Evolutionary conservation across 1,139 yeast genomes (phyloP).

Genomic region (Yamadazyma oceani): DNA sequence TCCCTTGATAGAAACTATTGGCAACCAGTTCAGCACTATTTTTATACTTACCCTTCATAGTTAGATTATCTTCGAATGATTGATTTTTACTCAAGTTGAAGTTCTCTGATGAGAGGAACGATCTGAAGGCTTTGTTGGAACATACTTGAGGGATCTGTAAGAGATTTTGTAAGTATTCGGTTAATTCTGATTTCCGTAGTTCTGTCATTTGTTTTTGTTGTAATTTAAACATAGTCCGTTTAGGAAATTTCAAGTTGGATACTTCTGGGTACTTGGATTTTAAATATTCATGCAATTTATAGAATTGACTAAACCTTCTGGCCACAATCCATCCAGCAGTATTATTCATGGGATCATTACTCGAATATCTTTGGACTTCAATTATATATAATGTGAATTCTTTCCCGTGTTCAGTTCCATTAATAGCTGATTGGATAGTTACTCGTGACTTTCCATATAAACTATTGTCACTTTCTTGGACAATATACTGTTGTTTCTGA

Average conservation of each 20-base stretch:
- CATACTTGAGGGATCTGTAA: slow-evolving; percentile 69
- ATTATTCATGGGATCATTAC: slow-evolving; percentile 42
- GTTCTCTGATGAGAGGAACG: slow-evolving; percentile 74
- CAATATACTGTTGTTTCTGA: slow-evolving; percentile 76
- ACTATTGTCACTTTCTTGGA: slow-evolving; percentile 81
- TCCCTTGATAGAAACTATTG: slow-evolving; percentile 43
- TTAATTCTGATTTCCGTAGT: slow-evolving; percentile 59
- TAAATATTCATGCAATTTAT: slow-evolving; percentile 66
- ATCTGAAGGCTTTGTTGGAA: slow-evolving; percentile 66
- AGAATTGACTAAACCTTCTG: slow-evolving; percentile 82
- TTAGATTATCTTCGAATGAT: slow-evolving; percentile 26
- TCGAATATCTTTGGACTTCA: slow-evolving; percentile 62
- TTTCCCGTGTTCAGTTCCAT: slow-evolving; percentile 51
- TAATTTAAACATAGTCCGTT: slow-evolving; percentile 62
- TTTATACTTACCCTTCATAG: slow-evolving; percentile 6
- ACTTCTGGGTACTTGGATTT: slow-evolving; percentile 54
- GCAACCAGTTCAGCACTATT: slow-evolving; percentile 38
- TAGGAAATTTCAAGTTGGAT: slow-evolving; percentile 56
- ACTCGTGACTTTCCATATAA: slow-evolving; percentile 70
- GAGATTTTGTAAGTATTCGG: slow-evolving; percentile 58
- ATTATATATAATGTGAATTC: slow-evolving; percentile 72
- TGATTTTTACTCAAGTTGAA: slow-evolving; percentile 44
- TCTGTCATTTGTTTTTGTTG: slow-evolving; percentile 66
- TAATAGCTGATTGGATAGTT: slow-evolving; percentile 64
- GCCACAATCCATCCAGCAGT: slow-evolving; percentile 90